Base-by-base conservation (phyloP, 2,329 filamentous ascomycete species). In the Penicillium sp. region DNA sequence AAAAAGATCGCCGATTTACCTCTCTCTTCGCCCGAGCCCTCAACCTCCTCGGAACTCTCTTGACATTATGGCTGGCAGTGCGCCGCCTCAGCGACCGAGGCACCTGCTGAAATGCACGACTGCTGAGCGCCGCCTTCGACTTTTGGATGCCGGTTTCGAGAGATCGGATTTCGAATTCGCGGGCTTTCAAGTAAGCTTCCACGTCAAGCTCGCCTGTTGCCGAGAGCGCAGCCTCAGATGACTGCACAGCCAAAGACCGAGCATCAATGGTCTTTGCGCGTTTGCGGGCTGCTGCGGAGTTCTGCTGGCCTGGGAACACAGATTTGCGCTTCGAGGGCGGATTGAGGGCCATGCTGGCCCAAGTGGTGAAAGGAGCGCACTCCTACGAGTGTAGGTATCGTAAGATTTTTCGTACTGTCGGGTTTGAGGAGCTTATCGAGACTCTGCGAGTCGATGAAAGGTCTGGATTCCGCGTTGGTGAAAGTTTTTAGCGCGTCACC, bases 1-100 rank as follows among this genome's bases (percentile, higher is more conserved):
- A 13, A 41, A 41, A 13, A 41, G 5, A 15, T 41, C 11, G 17
- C 35, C 35, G 47, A 67, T 74, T 50, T 69, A 84, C 82, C 82
- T 90, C 88, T 74, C 83, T 82, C 70, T 82, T 85, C 1, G 92
- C 93, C 67, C 90, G 85, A 45, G 79, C 80, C 60, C 90, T 86
- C 71, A 98, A 79, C 65, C 92, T 83, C 73, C 89, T 90, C 2
- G 95, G 95, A 17, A 99, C 90, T 65, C 90, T 87, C 79, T 94
- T 96, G 41, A 91, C 91, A 84, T 99, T 97, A 79, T 99, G 95
- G 75, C 93, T 97, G 21, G 94, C 95, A 0, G 94, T 97, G 69
- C 95, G 85, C 66, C 95, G 85, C 67, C 95, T 85, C 85, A 99
- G 81, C 54, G 90, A 88, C 68, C 92, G 87, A 1, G 95, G 95